Evolutionary conservation across 2,329 filamentous ascomycete species (phyloP).

Genomic region (Tolypocladium ovalisporum): DNA sequence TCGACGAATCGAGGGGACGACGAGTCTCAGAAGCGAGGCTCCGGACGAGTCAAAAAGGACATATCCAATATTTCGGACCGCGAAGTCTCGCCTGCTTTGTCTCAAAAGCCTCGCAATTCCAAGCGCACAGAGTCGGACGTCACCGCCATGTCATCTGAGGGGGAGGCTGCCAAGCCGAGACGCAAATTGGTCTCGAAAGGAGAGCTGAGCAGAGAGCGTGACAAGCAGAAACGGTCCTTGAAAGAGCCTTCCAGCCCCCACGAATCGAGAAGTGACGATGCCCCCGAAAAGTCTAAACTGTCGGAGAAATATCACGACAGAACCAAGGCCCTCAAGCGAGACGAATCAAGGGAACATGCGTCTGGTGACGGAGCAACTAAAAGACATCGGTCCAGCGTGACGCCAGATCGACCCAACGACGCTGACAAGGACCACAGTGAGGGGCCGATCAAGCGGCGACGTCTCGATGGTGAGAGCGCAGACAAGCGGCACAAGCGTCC

Average conservation of each 20-base stretch:
- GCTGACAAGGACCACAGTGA: constrained; percentile 43
- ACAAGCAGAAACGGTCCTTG: constrained; percentile 43
- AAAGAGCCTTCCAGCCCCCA: constrained; percentile 43
- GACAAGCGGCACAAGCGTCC: constrained; percentile 35
- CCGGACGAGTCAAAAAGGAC: constrained; percentile 45
- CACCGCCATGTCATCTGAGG: constrained; percentile 42
- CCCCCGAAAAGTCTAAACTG: constrained; percentile 33
- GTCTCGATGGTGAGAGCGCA: constrained; percentile 41
- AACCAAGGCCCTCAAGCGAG: constrained; percentile 49
- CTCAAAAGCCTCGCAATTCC: constrained; percentile 37
- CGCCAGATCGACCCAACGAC: constrained; percentile 41
- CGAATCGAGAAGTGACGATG: constrained; percentile 38
- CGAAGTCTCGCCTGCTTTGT: constrained; percentile 36
- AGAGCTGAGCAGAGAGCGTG: constrained; percentile 48
- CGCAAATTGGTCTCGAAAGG: constrained; percentile 54
- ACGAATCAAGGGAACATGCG: constrained; percentile 46
- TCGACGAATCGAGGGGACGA: constrained; percentile 34
- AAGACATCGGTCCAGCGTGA: constrained; percentile 47
- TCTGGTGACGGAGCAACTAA: constrained; percentile 43
- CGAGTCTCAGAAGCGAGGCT: constrained; percentile 37
- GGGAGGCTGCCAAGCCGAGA: constrained; percentile 46
- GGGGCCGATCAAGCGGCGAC: constrained; percentile 42
- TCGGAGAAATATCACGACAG: constrained; percentile 48
- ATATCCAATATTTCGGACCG: constrained; percentile 39
- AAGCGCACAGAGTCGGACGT: constrained; percentile 45